phyloP scores from a whole-genome alignment of 768 basidiomycete species.

The Suillus fuscotomentosus region DNA sequence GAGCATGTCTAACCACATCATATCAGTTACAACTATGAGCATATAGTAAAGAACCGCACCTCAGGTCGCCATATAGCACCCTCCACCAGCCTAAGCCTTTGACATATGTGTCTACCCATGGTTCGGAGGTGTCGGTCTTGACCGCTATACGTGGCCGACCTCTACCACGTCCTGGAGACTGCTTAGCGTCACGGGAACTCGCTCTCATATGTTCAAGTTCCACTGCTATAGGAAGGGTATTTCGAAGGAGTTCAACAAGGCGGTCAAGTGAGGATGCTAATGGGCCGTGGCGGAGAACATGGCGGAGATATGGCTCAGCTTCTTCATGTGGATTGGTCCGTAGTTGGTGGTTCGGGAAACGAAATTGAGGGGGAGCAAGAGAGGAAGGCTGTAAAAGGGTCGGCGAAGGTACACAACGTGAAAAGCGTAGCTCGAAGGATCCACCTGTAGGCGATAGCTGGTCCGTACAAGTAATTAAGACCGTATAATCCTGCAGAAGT shows the following conservation, averaged over 20 bases:
- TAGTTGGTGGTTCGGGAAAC: constrained; percentile 27
- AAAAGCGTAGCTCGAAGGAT: constrained; percentile 73
- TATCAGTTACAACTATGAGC: background rate
- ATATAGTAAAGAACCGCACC: constrained; percentile 37
- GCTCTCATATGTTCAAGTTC: constrained; percentile 59
- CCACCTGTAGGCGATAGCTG: constrained; percentile 68
- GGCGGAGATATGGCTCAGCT: constrained; percentile 72
- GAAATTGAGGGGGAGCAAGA: constrained; percentile 26
- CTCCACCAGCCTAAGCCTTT: constrained; percentile 86
- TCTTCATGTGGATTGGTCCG: constrained; percentile 72
- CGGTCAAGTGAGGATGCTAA: constrained; percentile 64
- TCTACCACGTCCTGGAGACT: constrained; percentile 6
- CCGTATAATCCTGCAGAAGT: constrained; percentile 60
- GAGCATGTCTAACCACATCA: constrained; percentile 52
- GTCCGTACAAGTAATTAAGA: constrained; percentile 77
- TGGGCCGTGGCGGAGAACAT: constrained; percentile 66
- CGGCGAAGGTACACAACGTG: constrained; percentile 37
- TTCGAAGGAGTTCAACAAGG: constrained; percentile 66
- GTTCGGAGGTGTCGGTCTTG: constrained; percentile 17
- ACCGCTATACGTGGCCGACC: constrained; percentile 17
- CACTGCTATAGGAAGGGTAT: constrained; percentile 75
- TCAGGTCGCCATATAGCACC: constrained; percentile 64
- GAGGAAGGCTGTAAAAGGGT: constrained; percentile 13
- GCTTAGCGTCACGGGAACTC: constrained; percentile 27
- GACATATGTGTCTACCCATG: constrained; percentile 61